Evolutionary conservation across 2,329 filamentous ascomycete genomes (phyloP).

Genomic region (Aspergillus sp.): DNA sequence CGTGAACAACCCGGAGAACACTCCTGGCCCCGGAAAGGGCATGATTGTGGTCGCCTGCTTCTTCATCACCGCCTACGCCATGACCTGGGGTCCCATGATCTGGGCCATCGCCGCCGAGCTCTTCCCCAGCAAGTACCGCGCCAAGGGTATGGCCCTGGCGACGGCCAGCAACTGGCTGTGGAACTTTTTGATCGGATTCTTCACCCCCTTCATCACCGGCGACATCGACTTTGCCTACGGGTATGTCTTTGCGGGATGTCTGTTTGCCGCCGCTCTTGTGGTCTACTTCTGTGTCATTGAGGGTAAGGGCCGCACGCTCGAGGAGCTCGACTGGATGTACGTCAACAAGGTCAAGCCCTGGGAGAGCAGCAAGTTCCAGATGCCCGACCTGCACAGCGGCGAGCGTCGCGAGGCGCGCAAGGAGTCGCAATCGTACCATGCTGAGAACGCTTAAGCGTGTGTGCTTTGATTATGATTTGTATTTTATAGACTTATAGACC

Average conservation of each 20-base stretch:
- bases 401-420: constrained; percentile 20
- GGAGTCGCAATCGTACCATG: constrained; percentile 21
- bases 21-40: constrained; percentile 55
- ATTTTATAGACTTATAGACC: background rate
- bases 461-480: too few species aligned
- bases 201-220: constrained; percentile 72
- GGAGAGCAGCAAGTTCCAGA: constrained; percentile 52
- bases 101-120: constrained; percentile 48
- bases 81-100: constrained; percentile 64
- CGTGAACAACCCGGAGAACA: constrained; percentile 39
- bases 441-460: constrained; percentile 24
- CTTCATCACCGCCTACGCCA: constrained; percentile 68
- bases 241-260: constrained; percentile 73
- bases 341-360: constrained; percentile 59
- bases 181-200: constrained; percentile 73
- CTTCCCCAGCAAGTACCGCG: constrained; percentile 52
- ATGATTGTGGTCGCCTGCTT: constrained; percentile 71
- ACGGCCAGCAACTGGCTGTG: constrained; percentile 73
- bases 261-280: constrained; percentile 59
- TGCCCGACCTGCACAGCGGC: constrained; percentile 20
- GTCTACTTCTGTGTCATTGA: constrained; percentile 76
- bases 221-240: constrained; percentile 72
- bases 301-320: constrained; percentile 65
- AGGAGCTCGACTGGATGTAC: constrained; percentile 76
- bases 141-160: constrained; percentile 76